Evolutionary conservation across 2,329 filamentous ascomycete species (phyloP).

Genomic region (Ramularia endophylla): DNA sequence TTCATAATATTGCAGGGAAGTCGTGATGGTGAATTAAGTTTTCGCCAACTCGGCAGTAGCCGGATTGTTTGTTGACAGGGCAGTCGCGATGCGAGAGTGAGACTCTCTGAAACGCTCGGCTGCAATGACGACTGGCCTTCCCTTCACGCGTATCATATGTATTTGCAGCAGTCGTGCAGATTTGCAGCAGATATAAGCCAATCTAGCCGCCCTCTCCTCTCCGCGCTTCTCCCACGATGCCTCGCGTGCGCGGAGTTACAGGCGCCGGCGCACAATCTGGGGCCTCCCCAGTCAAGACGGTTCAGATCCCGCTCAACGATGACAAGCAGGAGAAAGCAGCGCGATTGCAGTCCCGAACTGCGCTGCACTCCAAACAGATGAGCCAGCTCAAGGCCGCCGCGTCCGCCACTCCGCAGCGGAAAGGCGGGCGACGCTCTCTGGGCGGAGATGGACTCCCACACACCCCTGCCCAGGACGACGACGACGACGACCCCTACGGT

Average conservation of each 20-base stretch:
- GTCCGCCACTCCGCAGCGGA: conserved; percentile 55
- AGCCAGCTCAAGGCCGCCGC: conserved; percentile 82
- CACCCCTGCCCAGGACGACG: conserved; percentile 50
- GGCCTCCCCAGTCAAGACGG: conserved; percentile 45
- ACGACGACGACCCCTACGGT: conserved; percentile 40
- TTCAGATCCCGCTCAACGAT: conserved; percentile 90
- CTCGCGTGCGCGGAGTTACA: conserved; percentile 37
- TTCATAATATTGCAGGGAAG: no score
- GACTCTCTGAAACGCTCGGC: background rate
- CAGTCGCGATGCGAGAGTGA: background rate
- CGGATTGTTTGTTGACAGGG: background rate
- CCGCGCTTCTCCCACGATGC: conserved; percentile 23
- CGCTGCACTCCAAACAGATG: conserved; percentile 82
- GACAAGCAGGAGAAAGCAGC: conserved; percentile 88
- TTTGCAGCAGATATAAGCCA: background rate
- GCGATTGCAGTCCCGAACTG: conserved; percentile 79
- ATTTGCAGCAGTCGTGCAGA: background rate
- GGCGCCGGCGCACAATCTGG: conserved; percentile 36
- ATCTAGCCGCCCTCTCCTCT: background rate
- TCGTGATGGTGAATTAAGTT: no score
- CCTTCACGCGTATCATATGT: background rate
- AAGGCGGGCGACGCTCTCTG: conserved; percentile 28
- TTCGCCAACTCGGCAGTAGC: no score
- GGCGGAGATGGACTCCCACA: conserved; percentile 40
- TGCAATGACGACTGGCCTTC: background rate